Base-by-base conservation (phyloP, 169 alveolate species). In the Theileria equi region DNA sequence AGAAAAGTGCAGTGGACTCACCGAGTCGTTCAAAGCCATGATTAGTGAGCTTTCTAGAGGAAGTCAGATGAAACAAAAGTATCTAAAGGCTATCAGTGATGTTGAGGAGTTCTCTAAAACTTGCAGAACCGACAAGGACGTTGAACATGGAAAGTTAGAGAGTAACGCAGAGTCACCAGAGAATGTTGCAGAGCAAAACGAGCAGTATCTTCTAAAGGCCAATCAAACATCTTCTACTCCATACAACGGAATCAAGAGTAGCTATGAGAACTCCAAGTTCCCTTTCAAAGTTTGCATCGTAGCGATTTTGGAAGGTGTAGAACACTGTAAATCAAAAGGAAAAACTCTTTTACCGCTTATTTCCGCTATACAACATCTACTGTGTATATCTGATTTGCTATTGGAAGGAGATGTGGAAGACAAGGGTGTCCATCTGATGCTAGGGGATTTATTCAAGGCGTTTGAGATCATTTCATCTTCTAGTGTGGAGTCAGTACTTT, bases 11-110 rank as follows among this genome's bases (percentile, higher is more conserved):
- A 10, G 65, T 21, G 53, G 65, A 11, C 52, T 63, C 17, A 40
- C 17, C 13, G 74, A 63, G 1, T 61, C 74, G 8, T 17, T 63
- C 3, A 63, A 63, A 47, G 5, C 11, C 16, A 11, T 44, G 49
- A 0, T 50, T 2, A 63, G 52, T 50, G 74, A 63, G 35, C 32
- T 54, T 0, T 25, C 74, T 6, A 63, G 25, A 31, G 74, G 74
- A 10, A 63, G 63, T 49, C 65, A 64, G 25, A 63, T 63, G 74
- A 45, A 48, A 43, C 13, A 29, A 40, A 63, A 63, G 53, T 63
- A 26, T 64, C 29, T n/a, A 31, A 64, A 63, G 29, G 32, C 52
- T 44, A 47, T 21, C 35, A 40, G 23, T 41, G 52, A 19, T 10
- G 38, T 63, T 3, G 35, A 23, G 10, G 3, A 35, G 13, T 45